Base-by-base conservation (phyloP, 1,284 basidiomycete genomes). In the Sporisorium iseilematis-ciliati region DNA sequence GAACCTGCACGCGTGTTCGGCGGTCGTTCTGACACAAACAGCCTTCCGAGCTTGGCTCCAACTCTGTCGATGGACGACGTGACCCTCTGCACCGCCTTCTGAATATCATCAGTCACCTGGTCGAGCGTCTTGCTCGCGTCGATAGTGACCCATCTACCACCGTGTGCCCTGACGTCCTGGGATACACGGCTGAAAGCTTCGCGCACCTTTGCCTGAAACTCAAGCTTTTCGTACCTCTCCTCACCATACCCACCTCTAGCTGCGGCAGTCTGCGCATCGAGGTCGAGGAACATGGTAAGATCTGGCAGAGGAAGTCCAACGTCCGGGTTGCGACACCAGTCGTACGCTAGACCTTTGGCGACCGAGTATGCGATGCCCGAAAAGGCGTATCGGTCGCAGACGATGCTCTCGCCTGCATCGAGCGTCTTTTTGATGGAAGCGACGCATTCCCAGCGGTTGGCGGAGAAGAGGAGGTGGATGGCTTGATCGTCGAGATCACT, bases 301-400 rank as follows among this genome's bases (percentile, higher is more conserved):
- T 99, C 96, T 0, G 96, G 96, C 0, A 91, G 89, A 1, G 95
- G 96, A 7, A 99, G 91, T 6, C 90, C 90, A 12, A 91, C 87
- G 81, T 99, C 97, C 0, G 95, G 94, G 2, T 90, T 87, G 46
- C 90, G 89, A 85, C 94, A 97, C 93, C 93, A 98, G 29, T 90
- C 88, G 80, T 87, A 87, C 21, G 85, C 79, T n/a, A 89, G 84
- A 20, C 88, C 88, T 86, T 98, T 98, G 52, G 94, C 91, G 6
- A 91, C 90, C 1, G 94, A 93, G 86, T 97, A 99, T 1, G 95
- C 95, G 73, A 96, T 92, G 0, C 96, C 97, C 1, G 95, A 97
- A 86, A 97, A 99, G 0, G 95, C 93, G 85, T 99, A 99, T 40
- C 97, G 90, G 85, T 99, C 96, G 79, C 93, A 94, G 33, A 99